Conservation (phyloP, 2,329 filamentous ascomycete genomes). For the Penicillium vulpinum region DNA sequence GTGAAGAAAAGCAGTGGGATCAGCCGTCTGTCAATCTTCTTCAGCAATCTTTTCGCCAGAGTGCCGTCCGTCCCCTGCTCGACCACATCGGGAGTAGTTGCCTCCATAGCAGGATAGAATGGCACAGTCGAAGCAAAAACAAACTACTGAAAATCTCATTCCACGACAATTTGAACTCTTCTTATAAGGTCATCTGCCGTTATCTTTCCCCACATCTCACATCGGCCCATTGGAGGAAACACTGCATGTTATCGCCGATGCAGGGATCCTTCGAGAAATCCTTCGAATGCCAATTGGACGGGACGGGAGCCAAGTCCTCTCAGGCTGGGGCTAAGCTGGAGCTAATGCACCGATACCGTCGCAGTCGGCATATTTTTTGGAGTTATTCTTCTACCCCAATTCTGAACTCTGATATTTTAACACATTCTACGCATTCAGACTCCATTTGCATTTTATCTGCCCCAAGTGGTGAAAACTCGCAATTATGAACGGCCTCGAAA, state of each 20-base stretch:
- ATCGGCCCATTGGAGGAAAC: neutral
- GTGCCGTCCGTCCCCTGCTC: conserved; percentile 13
- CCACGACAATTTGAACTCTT: neutral
- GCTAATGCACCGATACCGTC: neutral
- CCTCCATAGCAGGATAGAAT: neutral
- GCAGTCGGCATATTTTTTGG: neutral
- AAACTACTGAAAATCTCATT: neutral
- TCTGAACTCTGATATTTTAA: neutral
- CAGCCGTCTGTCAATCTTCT: conserved; percentile 38
- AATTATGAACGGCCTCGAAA: conserved; percentile 22
- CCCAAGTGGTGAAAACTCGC: neutral
- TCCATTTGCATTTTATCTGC: neutral
- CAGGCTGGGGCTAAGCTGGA: neutral
- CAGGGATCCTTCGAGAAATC: neutral
- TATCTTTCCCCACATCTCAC: conserved; percentile 19
- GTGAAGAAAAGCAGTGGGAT: conserved; percentile 47
- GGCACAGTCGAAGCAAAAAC: neutral
- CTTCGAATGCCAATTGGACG: neutral
- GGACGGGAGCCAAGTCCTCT: neutral
- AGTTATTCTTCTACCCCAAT: neutral
- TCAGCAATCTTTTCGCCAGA: conserved; percentile 40
- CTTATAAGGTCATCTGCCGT: conserved; percentile 2
- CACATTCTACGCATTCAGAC: neutral
- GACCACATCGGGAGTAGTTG: neutral
- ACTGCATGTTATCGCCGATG: conserved; percentile 11